Percentiles rank a stretch among this genome's conserved stretches.
phyloP scores from a whole-genome alignment of 306 rosid genomes.

The Medicago truncatula region MtrunA17r5.0-ANR NC_053046.1:6942501-6943000 shows the following conservation, averaged over 20 bases:
- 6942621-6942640: slow-evolving; percentile 63
- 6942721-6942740: slow-evolving; percentile 81
- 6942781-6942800: slow-evolving; percentile 77
- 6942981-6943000: slow-evolving; percentile 92
- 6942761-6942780: slow-evolving; percentile 82
- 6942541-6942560: not conserved
- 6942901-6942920: slow-evolving; percentile 88
- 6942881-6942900: slow-evolving; percentile 82
- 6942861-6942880: slow-evolving; percentile 86
- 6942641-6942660: slow-evolving; percentile 57
- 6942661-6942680: slow-evolving; percentile 68
- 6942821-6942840: slow-evolving; percentile 95
- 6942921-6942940: slow-evolving; percentile 93
- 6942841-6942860: slow-evolving; percentile 78
- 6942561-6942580: not conserved
- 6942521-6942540: not conserved
- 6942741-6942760: slow-evolving; percentile 74
- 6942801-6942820: slow-evolving; percentile 86
- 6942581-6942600: slow-evolving; percentile 14
- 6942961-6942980: slow-evolving; percentile 94
- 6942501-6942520: slow-evolving; percentile 69
- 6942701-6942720: slow-evolving; percentile 72
- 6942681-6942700: slow-evolving; percentile 65
- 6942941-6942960: slow-evolving; percentile 93
- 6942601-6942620: slow-evolving; percentile 51